Conservation (phyloP, 495 filamentous ascomycete genomes). For the Echria macrotheca region DNA sequence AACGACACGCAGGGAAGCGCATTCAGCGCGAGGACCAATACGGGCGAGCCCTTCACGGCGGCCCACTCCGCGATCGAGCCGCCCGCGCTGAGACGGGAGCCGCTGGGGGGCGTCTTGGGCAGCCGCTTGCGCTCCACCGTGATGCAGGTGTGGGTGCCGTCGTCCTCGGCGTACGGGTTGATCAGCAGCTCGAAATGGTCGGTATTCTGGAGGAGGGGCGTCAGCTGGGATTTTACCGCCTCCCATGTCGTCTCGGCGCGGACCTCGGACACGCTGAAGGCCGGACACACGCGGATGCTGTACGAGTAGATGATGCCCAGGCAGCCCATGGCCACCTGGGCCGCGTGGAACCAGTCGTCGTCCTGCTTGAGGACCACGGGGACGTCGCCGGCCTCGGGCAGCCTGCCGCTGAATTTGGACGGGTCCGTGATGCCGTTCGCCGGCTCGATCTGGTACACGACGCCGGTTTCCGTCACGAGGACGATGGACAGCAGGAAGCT, state of each 20-base stretch:
- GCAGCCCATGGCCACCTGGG: slow-evolving; percentile 14
- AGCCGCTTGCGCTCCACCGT: slow-evolving; percentile 5
- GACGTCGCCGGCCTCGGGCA: slow-evolving; percentile 5
- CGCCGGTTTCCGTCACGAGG: slow-evolving; percentile 11
- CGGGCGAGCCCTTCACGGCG: neutral
- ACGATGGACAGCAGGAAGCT: slow-evolving; percentile 9
- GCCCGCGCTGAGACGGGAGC: neutral
- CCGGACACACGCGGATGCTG: slow-evolving; percentile 8
- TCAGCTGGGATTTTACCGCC: slow-evolving; percentile 1
- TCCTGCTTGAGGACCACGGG: slow-evolving; percentile 14
- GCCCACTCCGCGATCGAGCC: neutral
- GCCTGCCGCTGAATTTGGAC: slow-evolving; percentile 11
- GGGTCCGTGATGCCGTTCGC: slow-evolving; percentile 9
- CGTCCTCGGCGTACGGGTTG: slow-evolving; percentile 10
- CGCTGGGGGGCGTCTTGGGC: neutral
- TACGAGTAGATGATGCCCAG: slow-evolving; percentile 14
- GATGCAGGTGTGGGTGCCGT: slow-evolving; percentile 2
- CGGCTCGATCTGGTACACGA: slow-evolving; percentile 15
- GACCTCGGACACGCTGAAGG: slow-evolving; percentile 9
- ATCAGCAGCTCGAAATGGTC: slow-evolving; percentile 16
- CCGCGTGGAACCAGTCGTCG: slow-evolving; percentile 14
- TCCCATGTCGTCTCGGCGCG: slow-evolving; percentile 12
- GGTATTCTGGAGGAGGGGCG: neutral
- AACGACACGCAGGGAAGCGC: neutral
- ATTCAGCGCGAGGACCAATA: slow-evolving; percentile 6